These are phyloP conservation scores for Giardia duodenalis DNA, from an alignment of 208 protist species.

Conservation along the genomic window DNA sequence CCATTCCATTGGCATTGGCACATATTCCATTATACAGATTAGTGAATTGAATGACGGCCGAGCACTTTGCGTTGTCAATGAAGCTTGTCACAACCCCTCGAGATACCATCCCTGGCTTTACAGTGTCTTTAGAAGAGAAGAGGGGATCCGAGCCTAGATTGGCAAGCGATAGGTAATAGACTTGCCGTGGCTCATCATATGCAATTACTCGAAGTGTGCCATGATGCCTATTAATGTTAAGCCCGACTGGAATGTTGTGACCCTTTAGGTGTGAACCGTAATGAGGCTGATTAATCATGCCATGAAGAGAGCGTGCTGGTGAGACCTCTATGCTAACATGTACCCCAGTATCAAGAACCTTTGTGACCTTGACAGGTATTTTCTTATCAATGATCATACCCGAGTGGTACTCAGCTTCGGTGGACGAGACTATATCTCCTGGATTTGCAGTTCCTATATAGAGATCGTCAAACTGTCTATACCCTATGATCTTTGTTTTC, in stretches of 20 bases:
- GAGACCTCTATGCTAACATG: not conserved
- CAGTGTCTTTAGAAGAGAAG: not conserved
- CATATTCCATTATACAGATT: not conserved
- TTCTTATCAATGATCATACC: not conserved
- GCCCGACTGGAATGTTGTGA: not conserved
- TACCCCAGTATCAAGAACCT: not conserved
- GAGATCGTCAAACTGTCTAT: not conserved
- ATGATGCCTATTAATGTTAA: not conserved
- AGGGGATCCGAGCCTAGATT: not conserved
- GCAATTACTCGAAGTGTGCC: not conserved
- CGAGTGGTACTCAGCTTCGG: not conserved
- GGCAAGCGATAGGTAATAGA: not conserved
- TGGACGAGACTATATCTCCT: not conserved
- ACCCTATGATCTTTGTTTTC: not conserved
- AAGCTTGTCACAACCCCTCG: not conserved
- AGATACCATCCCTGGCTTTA: not conserved
- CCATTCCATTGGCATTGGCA: not conserved
- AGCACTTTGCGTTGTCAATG: not conserved
- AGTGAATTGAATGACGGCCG: not conserved
- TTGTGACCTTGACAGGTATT: not conserved
- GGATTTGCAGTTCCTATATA: not conserved
- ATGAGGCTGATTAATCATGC: not conserved
- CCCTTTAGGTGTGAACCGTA: not conserved
- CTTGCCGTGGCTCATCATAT: not conserved
- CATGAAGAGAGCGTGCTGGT: not conserved